These are phyloP conservation scores for Metschnikowia gruessii DNA, from an alignment of 805 yeast species.

Conservation along the genomic window DNA sequence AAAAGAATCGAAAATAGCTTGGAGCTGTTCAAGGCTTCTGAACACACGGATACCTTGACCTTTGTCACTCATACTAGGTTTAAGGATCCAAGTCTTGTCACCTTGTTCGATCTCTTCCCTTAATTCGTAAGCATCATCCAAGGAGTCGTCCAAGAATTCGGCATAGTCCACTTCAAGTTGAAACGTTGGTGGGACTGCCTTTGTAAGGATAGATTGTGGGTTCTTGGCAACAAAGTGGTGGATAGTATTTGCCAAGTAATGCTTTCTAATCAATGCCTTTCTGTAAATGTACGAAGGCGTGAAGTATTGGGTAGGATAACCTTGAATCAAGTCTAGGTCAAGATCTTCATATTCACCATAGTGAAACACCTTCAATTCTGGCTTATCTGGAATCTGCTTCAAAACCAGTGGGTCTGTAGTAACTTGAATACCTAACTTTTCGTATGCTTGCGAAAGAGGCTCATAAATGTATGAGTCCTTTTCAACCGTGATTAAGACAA, in stretches of 20 bases:
- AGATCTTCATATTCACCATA: slow-evolving; percentile 89
- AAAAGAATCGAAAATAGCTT: slow-evolving; percentile 77
- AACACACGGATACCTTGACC: slow-evolving; percentile 94
- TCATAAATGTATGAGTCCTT: slow-evolving; percentile 38
- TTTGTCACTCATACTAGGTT: slow-evolving; percentile 96
- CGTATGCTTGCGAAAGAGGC: slow-evolving; percentile 41
- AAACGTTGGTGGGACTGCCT: slow-evolving; percentile 70
- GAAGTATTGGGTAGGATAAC: slow-evolving; percentile 47
- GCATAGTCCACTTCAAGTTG: slow-evolving; percentile 91
- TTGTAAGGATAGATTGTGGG: slow-evolving; percentile 58
- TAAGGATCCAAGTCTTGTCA: slow-evolving; percentile 76
- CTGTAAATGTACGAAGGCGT: slow-evolving; percentile 82
- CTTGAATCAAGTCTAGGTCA: slow-evolving; percentile 63
- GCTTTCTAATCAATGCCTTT: slow-evolving; percentile 88
- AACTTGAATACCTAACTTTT: slow-evolving; percentile 26
- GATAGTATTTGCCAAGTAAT: slow-evolving; percentile 83
- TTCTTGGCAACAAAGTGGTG: slow-evolving; percentile 69
- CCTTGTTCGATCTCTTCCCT: slow-evolving; percentile 68
- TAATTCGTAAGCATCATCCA: slow-evolving; percentile 89
- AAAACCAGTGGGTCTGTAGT: slow-evolving; percentile 24
- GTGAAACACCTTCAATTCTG: slow-evolving; percentile 51
- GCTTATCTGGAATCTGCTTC: slow-evolving; percentile 14
- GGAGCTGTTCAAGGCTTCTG: slow-evolving; percentile 73
- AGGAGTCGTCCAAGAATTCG: slow-evolving; percentile 88
- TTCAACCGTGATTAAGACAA: slow-evolving; percentile 39